Evolutionary conservation across 164 flowering plant species (phyloP).

Genomic region (Umbilicus rupestris): DNA sequence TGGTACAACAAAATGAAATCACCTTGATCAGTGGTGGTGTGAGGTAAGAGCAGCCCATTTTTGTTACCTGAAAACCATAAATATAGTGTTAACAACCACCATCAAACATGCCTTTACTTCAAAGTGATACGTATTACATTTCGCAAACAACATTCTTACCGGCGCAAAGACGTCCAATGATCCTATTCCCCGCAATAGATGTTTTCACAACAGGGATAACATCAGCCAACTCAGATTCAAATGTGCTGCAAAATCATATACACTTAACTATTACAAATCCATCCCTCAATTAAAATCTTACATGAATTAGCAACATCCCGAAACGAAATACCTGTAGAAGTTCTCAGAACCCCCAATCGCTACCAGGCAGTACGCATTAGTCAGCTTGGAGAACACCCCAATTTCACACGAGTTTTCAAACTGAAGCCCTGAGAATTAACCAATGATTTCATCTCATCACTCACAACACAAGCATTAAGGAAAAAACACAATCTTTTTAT

Average conservation of each 20-base stretch:
- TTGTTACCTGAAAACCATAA: conserved; percentile 53
- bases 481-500: neutral
- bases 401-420: conserved; percentile 71
- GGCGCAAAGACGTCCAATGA: conserved; percentile 75
- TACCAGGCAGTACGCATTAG: conserved; percentile 78
- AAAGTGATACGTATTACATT: neutral
- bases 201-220: conserved; percentile 86
- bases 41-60: conserved; percentile 84
- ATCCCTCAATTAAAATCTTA: neutral
- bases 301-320: neutral
- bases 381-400: conserved; percentile 75
- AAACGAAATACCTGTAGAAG: conserved; percentile 56
- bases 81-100: neutral
- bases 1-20: neutral
- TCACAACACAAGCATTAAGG: no score
- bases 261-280: neutral
- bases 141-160: conserved; percentile 29
- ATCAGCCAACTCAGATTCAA: conserved; percentile 79
- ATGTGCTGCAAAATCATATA: conserved; percentile 33
- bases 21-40: conserved; percentile 92
- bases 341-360: conserved; percentile 92
- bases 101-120: neutral
- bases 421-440: conserved; percentile 41
- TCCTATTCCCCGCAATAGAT: conserved; percentile 76
- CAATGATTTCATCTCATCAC: neutral